These are phyloP conservation scores for Magnolia kwangsiensis DNA, from an alignment of 164 flowering plant genomes.

Conservation along the genomic window DNA sequence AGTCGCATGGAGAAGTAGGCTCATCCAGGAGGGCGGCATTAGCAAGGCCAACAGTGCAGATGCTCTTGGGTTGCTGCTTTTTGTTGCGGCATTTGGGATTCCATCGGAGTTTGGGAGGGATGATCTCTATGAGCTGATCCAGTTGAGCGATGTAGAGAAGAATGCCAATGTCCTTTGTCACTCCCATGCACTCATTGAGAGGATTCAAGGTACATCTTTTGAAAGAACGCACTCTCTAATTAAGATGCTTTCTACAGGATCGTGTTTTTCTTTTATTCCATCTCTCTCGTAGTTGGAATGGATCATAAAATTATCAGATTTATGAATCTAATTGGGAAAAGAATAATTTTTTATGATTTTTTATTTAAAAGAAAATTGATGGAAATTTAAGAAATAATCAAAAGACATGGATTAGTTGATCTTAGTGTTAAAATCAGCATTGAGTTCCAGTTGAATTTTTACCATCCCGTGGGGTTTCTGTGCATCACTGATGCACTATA, in stretches of 20 bases:
- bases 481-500: too few species aligned
- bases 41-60: conserved; percentile 28
- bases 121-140: conserved; percentile 40
- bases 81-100: conserved; percentile 46
- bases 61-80: conserved; percentile 52
- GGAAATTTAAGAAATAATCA: too few species aligned
- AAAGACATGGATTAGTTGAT: too few species aligned
- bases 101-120: conserved; percentile 34
- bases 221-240: too few species aligned
- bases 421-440: too few species aligned
- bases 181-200: conserved; percentile 30
- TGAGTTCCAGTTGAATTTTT: too few species aligned
- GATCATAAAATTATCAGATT: neutral
- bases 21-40: conserved; percentile 50
- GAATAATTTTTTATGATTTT: too few species aligned
- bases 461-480: too few species aligned
- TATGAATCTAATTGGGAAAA: too few species aligned
- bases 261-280: neutral
- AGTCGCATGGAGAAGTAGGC: conserved; percentile 43
- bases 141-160: conserved; percentile 23
- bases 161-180: conserved; percentile 27
- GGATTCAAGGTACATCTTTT: conserved; percentile 37
- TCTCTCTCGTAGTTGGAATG: neutral
- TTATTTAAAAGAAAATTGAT: too few species aligned
- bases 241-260: too few species aligned